Base-by-base conservation (phyloP, 345 rosid species). In the Limnanthes douglasii region DNA sequence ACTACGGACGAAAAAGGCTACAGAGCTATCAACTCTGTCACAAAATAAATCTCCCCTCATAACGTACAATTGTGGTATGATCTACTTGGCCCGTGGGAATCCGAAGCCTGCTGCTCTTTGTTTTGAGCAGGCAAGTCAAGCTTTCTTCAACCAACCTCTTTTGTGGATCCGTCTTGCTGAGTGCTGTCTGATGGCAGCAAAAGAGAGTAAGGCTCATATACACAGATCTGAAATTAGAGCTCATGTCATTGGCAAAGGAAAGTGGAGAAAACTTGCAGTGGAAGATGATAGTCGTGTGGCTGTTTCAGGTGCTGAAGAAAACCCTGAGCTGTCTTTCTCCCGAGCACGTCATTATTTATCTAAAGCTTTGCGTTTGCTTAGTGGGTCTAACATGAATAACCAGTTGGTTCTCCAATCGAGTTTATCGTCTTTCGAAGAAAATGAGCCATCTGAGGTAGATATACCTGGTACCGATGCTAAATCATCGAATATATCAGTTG, bases 81-180 rank as follows among this genome's bases (percentile, higher is more conserved):
- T 78, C 47, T 69, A 81, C 50, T 60, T 92, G 66, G 88, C 83
- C 31, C 62, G 65, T 62, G 94, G 93, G 47, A 81, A 81, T 54
- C 96, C 99, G 16, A 26, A 71, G 21, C 74, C 69, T 50, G 99
- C 99, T 22, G 96, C 94, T 41, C 72, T 65, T 3, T 92, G 93
- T 59, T 80, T 92, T 40, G 83, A 71, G 59, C 78, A 81, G 66
- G 77, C 94, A 17, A 72, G 75, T 56, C 30, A 60, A 10, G 62
- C 73, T 41, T 78, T 78, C 65, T 64, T 55, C 55, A 66, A 63
- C 37, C 65, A 48, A 24, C 93, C 99, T 31, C 63, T 81, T 8
- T 62, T 85, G 61, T 92, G 99, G 99, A 72, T 92, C 23, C 85
- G 93, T 33, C 69, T 92, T 27, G 94, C 96, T 41, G 99, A 92